Evolutionary conservation across 2,329 filamentous ascomycete species (phyloP), one percentile per base, ranked within the genome.

Genomic region (Talaromyces piceae): DNA sequence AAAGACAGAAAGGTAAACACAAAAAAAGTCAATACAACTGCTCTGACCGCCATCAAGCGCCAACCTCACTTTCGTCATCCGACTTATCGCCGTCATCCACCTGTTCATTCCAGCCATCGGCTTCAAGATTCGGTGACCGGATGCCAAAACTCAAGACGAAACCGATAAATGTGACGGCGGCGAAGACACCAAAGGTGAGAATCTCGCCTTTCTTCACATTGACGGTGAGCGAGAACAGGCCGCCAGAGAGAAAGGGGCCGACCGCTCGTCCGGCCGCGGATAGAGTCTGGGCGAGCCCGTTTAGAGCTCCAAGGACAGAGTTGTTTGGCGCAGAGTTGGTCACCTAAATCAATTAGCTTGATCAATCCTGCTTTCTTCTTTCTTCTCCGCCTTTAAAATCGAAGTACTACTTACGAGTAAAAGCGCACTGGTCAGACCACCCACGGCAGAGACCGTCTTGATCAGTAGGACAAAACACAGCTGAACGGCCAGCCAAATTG

Each of bases 261-360:
- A 89, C 80, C 41, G 91, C 90, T 54, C 93, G 83, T 7, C 93
- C 93, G 0, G 88, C 88, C 0, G 93, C 93, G 0, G 89, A 95
- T 0, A 98, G 81, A 0, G 90, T 95, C 68, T 98, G 93, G 0
- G 93, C 93, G 27, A 97, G 79, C 8, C 93, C 93, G 63, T 98
- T 96, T 23, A 98, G 77, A 0, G 88, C 90, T 3, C 93, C 93
- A 0, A 98, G 79, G 0, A 88, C 90, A 4, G 86, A 83, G 66
- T 91, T 81, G 6, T 91, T 89, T 0, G 90, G 88, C 0, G 90
- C 88, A 1, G 88, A 94, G 61, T 98, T 98, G 31, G 90, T 97
- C 58, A 98, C 91, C 87, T 91, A 56, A 12, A 20, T 23, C 13
- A 13, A 20, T 37, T 37, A 37, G 33, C 16, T 20, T 9, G 20